Evolutionary conservation across 2,329 filamentous ascomycete species (phyloP), one percentile per base, ranked within the genome.

Genomic region (Exophiala spinifera): DNA sequence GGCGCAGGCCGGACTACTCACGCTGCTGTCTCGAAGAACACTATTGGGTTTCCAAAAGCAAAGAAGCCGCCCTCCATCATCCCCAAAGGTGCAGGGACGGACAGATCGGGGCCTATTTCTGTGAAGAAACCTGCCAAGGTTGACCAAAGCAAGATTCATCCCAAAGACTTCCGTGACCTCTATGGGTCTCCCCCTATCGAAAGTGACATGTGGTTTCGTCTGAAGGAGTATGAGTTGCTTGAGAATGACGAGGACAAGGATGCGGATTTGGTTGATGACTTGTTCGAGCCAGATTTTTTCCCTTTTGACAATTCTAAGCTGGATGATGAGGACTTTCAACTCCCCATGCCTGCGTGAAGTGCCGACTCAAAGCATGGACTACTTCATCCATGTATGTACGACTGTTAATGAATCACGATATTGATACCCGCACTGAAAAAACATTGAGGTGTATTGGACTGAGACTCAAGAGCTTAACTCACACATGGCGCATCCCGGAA

Each of bases 1-100:
- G 77, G n/a, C 66, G 70, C 8, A 76, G 81, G 62, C 81, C 84
- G 44, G 81, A 83, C 60, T 79, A 79, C 7, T 76, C 80, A 87
- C 1, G 79, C 82, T 19, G 82, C 81, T 4, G 84, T 84, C 4
- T 95, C 91, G 1, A 83, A 85, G 59, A 91, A 84, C 51, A 96
- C 91, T 0, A 79, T 96, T 39, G 91, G 91, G 14, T 96, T 95
- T 68, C 88, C 82, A 52, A 89, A 87, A 69, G 91, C 91, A 31
- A 82, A 89, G 31, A 74, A 75, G 10, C 74, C 78, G 2, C 76
- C 76, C 17, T 69, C 70, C 6, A 68, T 67, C 21, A 60, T 77
- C 4, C 65, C 62, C 3, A 55, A 46, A 40, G 48, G 47, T 19
- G 37, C 19, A 37, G 51, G 48, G 34, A 17, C 14, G 4, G 48